Evolutionary conservation across 805 yeast genomes (phyloP).

Genomic region (Saccharomyces mikatae): DNA sequence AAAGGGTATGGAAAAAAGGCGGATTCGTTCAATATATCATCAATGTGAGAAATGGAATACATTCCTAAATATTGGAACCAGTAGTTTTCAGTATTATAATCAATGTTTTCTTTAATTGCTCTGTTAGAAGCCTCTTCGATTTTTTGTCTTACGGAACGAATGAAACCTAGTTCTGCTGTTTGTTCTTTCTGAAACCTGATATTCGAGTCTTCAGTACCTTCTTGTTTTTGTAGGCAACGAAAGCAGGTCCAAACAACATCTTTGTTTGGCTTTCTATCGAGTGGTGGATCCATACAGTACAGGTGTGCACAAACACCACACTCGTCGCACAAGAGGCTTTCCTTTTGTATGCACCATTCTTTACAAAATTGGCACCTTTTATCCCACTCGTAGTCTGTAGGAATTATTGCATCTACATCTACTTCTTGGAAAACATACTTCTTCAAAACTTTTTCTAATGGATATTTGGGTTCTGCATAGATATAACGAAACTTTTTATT

Average conservation of each 20-base stretch:
- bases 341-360: conserved; percentile 76
- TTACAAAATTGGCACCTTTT: conserved; percentile 58
- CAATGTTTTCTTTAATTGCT: conserved; percentile 6
- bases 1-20: conserved; percentile 23
- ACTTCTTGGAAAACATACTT: conserved; percentile 15
- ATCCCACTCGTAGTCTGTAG: conserved; percentile 17
- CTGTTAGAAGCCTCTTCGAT: conserved; percentile 14
- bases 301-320: conserved; percentile 69
- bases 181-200: conserved; percentile 7
- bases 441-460: conserved; percentile 18
- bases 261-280: conserved; percentile 67
- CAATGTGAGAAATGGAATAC: conserved; percentile 14
- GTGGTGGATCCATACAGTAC: conserved; percentile 80
- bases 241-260: conserved; percentile 93
- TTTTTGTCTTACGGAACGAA: conserved; percentile 5
- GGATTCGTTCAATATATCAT: conserved; percentile 14
- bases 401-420: conserved; percentile 3
- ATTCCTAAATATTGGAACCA: conserved; percentile 29
- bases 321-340: conserved; percentile 72
- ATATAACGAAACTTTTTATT: conserved; percentile 63
- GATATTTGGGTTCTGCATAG: conserved; percentile 51
- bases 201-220: conserved; percentile 27
- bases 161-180: conserved; percentile 2
- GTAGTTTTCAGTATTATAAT: conserved; percentile 11
- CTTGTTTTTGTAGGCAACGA: conserved; percentile 55